Percentiles rank a stretch among this genome's conserved stretches.
These are phyloP conservation scores for Wickerhamomyces alni DNA, from an alignment of 805 yeast genomes.

Conservation along the genomic window DNA sequence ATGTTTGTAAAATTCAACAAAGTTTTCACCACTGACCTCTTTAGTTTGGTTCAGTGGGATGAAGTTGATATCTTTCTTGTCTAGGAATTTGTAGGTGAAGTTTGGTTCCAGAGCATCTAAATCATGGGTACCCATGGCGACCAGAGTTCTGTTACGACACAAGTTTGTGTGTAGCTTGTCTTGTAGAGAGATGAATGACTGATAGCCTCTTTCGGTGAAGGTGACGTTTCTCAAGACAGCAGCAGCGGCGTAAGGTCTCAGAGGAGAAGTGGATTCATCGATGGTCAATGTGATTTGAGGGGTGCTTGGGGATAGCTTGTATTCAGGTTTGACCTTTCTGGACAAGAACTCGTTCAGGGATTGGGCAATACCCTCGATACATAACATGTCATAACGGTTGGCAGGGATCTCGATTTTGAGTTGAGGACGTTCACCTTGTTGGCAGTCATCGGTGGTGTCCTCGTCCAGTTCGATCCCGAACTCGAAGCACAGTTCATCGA, in stretches of 20 bases:
- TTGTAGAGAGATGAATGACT: conserved; percentile 91
- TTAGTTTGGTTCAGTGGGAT: conserved; percentile 68
- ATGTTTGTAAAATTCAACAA: conserved; percentile 85
- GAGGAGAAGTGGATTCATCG: conserved; percentile 61
- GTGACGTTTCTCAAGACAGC: conserved; percentile 84
- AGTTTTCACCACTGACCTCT: conserved; percentile 64
- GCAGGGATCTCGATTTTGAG: conserved; percentile 96
- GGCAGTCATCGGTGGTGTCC: conserved; percentile 78
- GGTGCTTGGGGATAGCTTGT: conserved; percentile 51
- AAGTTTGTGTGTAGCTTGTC: conserved; percentile 93
- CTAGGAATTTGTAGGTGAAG: conserved; percentile 80
- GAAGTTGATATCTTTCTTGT: conserved; percentile 72
- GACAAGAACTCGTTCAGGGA: conserved; percentile 90
- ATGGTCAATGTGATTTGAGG: conserved; percentile 65
- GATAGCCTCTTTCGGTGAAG: conserved; percentile 81
- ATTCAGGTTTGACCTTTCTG: conserved; percentile 56
- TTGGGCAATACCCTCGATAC: conserved; percentile 96
- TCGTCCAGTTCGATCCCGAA: conserved; percentile 98
- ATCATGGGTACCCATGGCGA: conserved; percentile 98
- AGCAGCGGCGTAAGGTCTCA: conserved; percentile 92
- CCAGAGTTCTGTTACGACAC: conserved; percentile 95
- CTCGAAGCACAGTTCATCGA: conserved; percentile 95
- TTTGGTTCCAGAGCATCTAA: conserved; percentile 74
- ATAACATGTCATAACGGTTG: conserved; percentile 95
- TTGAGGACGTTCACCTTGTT: conserved; percentile 89